Base-by-base conservation (phyloP, 257 asterid genomes). In the Plantago ovata region DNA sequence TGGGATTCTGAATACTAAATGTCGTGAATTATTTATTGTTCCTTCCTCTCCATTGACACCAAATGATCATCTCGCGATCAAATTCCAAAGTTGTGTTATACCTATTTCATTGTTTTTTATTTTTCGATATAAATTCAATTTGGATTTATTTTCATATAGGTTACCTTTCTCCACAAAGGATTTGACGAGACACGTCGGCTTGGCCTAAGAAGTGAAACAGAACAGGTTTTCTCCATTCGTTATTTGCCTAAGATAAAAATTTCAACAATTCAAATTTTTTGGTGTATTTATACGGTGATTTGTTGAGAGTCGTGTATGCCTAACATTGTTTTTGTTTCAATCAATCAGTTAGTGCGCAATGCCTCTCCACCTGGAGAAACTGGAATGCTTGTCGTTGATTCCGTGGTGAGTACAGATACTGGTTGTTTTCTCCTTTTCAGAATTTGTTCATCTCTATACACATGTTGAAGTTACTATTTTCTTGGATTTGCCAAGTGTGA, bases 381-480 rank as follows among this genome's bases (percentile, higher is more conserved):
- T 66, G 98, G 98, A 71, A 92, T 92, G 98, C 96, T 92, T 42
- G 99, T 93, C 38, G 98, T 92, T 14, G 98, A 92, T 70, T 87
- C 95, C 3, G 96, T 82, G 84, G 98, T 92, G 73, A 79, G 95
- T 74, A 52, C 15, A 41, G 0, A 28, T 46, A 8, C 11, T 46
- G 19, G 45, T 10, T 41, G 10, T 41, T 3, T 41, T 41, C 3
- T 41, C 46, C 22, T 49, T 56, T 36, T 15, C 16, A 10, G 63
- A 53, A 43, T 0, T 41, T 10, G 15, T 10, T 41, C 15, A 41
- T 41, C 45, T 41, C 15, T 7, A 46, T 42, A 69, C 67, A 41
- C 13, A 10, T 41, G 13, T 41, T 10, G 45, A 10, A 41, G n/a
- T 10, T 14, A 41, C 15, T 10, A 41, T 10, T 41, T 14, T 41